phyloP scores from a whole-genome alignment of 2,329 filamentous ascomycete genomes.

The Ascochyta rabiei region DNA sequence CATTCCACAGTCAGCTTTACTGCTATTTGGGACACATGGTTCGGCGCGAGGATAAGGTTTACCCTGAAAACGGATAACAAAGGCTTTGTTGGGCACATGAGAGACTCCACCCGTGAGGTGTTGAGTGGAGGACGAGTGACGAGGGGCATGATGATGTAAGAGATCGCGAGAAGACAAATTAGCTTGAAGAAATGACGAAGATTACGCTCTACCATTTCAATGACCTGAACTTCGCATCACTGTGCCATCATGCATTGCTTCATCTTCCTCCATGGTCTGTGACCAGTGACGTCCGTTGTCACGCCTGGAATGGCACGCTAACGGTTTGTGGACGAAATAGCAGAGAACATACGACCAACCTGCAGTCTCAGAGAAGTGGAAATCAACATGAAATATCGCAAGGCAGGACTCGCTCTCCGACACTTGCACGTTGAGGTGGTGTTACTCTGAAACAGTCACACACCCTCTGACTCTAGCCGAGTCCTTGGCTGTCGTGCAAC shows the following conservation, averaged over 20 bases:
- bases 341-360: background rate
- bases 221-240: slow-evolving; percentile 20
- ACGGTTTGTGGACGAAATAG: background rate
- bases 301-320: slow-evolving; percentile 12
- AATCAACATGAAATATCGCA: background rate
- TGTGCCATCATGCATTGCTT: slow-evolving; percentile 17
- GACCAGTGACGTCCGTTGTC: slow-evolving; percentile 20
- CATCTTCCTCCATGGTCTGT: slow-evolving; percentile 1
- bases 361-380: background rate
- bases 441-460: slow-evolving; percentile 23
- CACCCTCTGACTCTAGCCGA: slow-evolving; percentile 18
- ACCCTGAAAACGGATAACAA: slow-evolving; percentile 16
- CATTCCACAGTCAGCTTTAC: slow-evolving; percentile 32
- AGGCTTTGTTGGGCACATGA: slow-evolving; percentile 14
- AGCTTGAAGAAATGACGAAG: background rate
- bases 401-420: background rate
- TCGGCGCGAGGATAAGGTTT: slow-evolving; percentile 14
- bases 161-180: slow-evolving; percentile 9
- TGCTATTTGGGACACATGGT: slow-evolving; percentile 27
- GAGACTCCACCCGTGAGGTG: slow-evolving; percentile 31
- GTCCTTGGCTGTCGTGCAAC: slow-evolving; percentile 16
- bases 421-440: slow-evolving; percentile 5
- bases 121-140: slow-evolving; percentile 25
- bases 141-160: slow-evolving; percentile 13
- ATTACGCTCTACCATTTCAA: slow-evolving; percentile 10